A percentile compares a stretch with the other conserved stretches of the same genome.
Evolutionary conservation across 2,329 filamentous ascomycete genomes (phyloP).

Genomic region (Trichoderma aggressivum): DNA sequence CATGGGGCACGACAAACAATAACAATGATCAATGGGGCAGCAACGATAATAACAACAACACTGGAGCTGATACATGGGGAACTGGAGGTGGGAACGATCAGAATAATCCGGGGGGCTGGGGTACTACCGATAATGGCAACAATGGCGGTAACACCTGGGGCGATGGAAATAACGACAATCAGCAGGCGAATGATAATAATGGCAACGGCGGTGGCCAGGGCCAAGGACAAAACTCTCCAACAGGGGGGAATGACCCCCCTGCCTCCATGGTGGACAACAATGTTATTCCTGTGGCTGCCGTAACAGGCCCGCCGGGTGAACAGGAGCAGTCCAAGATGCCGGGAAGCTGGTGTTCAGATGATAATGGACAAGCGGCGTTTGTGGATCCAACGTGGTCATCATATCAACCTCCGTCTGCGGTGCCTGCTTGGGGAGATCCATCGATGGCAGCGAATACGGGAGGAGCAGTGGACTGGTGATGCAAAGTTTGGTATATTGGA

Average conservation of each 20-base stretch:
- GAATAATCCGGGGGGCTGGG: not conserved
- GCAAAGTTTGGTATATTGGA: not conserved
- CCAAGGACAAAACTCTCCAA: conserved; percentile 19
- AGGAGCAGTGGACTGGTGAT: conserved; percentile 27
- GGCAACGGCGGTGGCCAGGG: conserved; percentile 20
- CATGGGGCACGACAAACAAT: not conserved
- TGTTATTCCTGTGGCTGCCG: not conserved
- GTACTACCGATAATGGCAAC: not conserved
- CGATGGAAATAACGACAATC: not conserved
- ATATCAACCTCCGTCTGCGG: not conserved
- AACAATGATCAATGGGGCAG: not conserved
- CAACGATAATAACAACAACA: not conserved
- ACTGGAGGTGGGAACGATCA: not conserved
- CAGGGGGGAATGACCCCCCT: not conserved
- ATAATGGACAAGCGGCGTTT: conserved; percentile 16
- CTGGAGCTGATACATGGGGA: not conserved
- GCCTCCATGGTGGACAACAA: conserved; percentile 4
- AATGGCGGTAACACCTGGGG: conserved; percentile 4
- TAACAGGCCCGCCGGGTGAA: not conserved
- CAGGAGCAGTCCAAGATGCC: conserved; percentile 28
- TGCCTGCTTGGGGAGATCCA: conserved; percentile 30
- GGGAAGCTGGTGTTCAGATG: conserved; percentile 27
- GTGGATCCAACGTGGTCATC: not conserved
- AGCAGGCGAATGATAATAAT: not conserved
- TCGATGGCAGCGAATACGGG: conserved; percentile 32